Percentiles rank a stretch among this genome's conserved stretches.
These are phyloP conservation scores for Pyrenophora tritici-repentis DNA, from an alignment of 2,329 filamentous ascomycete species.

Conservation along the genomic window DNA sequence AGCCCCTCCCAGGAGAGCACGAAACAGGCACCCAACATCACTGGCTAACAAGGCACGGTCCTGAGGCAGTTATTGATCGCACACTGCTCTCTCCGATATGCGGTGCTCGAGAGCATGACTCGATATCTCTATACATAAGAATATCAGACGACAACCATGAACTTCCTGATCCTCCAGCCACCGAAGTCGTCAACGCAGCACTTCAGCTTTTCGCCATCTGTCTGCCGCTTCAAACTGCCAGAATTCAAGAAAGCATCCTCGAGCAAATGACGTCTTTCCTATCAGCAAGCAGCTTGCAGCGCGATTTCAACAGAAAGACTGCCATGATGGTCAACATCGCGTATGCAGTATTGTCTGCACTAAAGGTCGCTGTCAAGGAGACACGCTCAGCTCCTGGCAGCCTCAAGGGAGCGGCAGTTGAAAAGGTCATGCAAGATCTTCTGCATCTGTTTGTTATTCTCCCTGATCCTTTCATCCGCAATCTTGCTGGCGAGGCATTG, in stretches of 20 bases:
- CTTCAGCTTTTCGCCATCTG: constrained; percentile 92
- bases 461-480: constrained; percentile 83
- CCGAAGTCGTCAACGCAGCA: constrained; percentile 91
- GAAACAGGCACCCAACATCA: constrained; percentile 52
- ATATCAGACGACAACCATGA: constrained; percentile 54
- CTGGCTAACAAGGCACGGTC: constrained; percentile 59
- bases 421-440: constrained; percentile 70
- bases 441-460: constrained; percentile 82
- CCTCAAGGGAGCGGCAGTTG: constrained; percentile 74
- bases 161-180: constrained; percentile 79
- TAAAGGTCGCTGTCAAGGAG: constrained; percentile 85
- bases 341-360: constrained; percentile 75
- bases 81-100: constrained; percentile 67
- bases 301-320: constrained; percentile 85
- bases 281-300: constrained; percentile 76
- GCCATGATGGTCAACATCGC: constrained; percentile 92
- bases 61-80: constrained; percentile 69
- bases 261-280: constrained; percentile 92
- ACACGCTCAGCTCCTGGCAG: constrained; percentile 74
- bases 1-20: constrained; percentile 67
- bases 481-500: constrained; percentile 81
- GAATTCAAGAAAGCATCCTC: constrained; percentile 92
- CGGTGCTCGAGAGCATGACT: constrained; percentile 86
- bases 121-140: constrained; percentile 75
- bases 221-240: constrained; percentile 84